Percentiles rank a stretch among this genome's conserved stretches.
Conservation (phyloP, 23 red algal genomes). For the Gracilaria vermiculophylla region DNA sequence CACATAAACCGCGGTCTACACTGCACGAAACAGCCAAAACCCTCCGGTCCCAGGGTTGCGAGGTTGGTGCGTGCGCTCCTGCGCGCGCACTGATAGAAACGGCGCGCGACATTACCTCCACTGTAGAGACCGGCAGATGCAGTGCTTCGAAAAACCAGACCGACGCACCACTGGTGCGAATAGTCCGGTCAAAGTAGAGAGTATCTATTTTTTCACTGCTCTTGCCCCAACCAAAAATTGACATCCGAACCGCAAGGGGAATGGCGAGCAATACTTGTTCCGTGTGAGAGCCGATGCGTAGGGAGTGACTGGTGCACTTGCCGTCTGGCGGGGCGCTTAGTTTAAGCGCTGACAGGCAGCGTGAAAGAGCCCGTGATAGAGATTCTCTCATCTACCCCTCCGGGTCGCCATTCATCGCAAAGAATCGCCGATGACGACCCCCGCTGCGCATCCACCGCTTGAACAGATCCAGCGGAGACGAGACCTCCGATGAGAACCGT, state of each 20-base stretch:
- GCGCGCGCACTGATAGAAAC: background rate
- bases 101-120: background rate
- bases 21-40: background rate
- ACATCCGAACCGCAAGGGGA: background rate
- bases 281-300: slow-evolving; percentile 30
- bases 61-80: background rate
- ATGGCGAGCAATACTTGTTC: slow-evolving; percentile 15
- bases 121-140: background rate
- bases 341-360: background rate
- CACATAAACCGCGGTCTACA: slow-evolving; percentile 21
- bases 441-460: background rate
- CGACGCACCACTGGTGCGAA: background rate
- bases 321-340: background rate
- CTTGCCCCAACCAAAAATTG: slow-evolving; percentile 18
- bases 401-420: background rate
- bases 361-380: background rate
- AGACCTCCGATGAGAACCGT: no score
- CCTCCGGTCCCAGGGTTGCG: background rate
- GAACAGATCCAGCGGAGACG: no score
- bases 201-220: background rate
- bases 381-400: background rate
- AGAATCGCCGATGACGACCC: background rate
- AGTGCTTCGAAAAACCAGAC: slow-evolving; percentile 37
- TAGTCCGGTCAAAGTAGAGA: slow-evolving; percentile 24
- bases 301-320: slow-evolving; percentile 11